Evolutionary conservation across 2,329 filamentous ascomycete genomes (phyloP).

Genomic region (Penicillium brevicompactum): DNA sequence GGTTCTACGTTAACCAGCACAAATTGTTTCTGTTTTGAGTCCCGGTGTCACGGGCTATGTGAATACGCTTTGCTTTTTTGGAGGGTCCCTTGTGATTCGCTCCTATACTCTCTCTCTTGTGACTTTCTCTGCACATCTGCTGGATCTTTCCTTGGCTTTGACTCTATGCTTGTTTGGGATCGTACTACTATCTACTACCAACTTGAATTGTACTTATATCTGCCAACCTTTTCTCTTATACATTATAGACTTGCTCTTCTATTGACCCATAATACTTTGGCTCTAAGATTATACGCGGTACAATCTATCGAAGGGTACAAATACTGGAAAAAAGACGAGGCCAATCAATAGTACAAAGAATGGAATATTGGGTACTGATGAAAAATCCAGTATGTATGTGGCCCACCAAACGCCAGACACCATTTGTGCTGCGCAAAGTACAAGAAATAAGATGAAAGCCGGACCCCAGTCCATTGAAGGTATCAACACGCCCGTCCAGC

Average conservation of each 20-base stretch:
- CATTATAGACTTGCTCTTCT: too few relatives aligned
- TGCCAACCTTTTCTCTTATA: neutral
- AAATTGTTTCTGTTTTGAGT: conserved; percentile 1
- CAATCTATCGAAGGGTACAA: too few relatives aligned
- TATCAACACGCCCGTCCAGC: neutral
- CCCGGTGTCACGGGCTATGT: conserved; percentile 9
- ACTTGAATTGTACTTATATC: neutral
- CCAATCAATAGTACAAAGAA: neutral
- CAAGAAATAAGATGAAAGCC: conserved; percentile 9
- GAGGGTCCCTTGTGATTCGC: neutral
- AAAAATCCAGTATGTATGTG: conserved; percentile 13
- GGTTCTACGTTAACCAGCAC: conserved; percentile 5
- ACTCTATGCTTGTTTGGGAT: neutral
- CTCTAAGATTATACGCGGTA: too few relatives aligned
- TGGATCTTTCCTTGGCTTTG: neutral
- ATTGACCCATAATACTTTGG: too few relatives aligned
- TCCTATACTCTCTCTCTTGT: neutral
- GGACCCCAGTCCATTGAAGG: neutral
- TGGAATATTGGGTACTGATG: neutral
- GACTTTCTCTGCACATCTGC: neutral
- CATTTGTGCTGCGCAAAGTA: conserved; percentile 22
- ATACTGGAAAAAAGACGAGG: neutral
- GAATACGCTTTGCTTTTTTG: conserved; percentile 3
- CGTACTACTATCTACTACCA: conserved; percentile 11
- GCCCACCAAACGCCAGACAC: conserved; percentile 32